Percentiles rank a stretch among this genome's conserved stretches.
Conservation (phyloP, 441 rosid species). For the Brassica balearica region DNA sequence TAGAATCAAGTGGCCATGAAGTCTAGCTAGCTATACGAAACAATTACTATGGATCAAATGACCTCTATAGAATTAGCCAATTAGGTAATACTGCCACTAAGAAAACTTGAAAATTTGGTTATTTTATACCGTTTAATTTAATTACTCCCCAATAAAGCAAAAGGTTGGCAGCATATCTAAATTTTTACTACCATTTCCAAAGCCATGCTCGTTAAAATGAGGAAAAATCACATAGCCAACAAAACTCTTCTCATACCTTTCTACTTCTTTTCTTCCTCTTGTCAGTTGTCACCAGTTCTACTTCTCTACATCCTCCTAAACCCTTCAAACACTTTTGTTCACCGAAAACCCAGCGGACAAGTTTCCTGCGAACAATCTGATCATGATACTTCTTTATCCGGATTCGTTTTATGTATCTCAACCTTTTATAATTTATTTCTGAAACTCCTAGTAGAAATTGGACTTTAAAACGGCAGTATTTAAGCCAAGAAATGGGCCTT, state of each 20-base stretch:
- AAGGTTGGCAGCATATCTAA: not conserved
- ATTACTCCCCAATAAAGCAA: not conserved
- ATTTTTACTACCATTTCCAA: not conserved
- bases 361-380: no score
- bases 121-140: not conserved
- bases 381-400: no score
- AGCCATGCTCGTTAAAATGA: not conserved
- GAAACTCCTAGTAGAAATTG: not conserved
- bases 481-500: not conserved
- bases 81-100: not conserved
- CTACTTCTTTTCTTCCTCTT: not conserved
- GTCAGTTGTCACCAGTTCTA: not conserved
- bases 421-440: no score
- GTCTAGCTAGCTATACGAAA: constrained; percentile 8
- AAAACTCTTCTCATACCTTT: not conserved
- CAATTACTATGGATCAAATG: not conserved
- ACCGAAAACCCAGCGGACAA: no score
- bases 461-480: not conserved
- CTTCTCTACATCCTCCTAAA: not conserved
- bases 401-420: no score
- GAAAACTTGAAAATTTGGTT: not conserved
- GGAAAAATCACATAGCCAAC: not conserved
- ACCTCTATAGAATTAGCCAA: not conserved
- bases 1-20: constrained; percentile 14
- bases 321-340: no score